Evolutionary conservation across 768 basidiomycete genomes (phyloP).

Genomic region (Tylopilus felleus): DNA sequence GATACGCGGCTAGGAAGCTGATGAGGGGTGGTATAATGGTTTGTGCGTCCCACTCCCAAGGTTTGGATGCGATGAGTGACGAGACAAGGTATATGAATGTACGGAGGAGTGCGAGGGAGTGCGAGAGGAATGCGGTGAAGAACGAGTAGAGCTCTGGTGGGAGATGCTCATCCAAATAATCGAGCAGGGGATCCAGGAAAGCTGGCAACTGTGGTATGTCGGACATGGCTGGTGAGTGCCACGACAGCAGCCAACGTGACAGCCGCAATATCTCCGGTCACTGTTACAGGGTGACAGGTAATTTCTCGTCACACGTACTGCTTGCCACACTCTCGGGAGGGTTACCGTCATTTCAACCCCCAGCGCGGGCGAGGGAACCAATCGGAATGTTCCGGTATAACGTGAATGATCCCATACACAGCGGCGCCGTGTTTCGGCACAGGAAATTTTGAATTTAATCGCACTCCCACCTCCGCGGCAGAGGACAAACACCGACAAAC

Average conservation of each 20-base stretch:
- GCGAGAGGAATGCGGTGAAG: slow-evolving; percentile 48
- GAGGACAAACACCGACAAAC: slow-evolving; percentile 27
- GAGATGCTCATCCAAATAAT: slow-evolving; percentile 51
- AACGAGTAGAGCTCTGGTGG: slow-evolving; percentile 56
- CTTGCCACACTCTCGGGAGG: slow-evolving; percentile 8
- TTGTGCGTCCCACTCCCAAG: slow-evolving; percentile 64
- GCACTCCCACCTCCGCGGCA: slow-evolving; percentile 21
- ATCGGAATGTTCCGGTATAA: slow-evolving; percentile 27
- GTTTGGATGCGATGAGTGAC: slow-evolving; percentile 48
- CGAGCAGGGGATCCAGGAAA: slow-evolving; percentile 51
- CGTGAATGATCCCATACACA: neutral
- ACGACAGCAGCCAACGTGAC: slow-evolving; percentile 23
- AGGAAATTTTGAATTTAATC: slow-evolving; percentile 17
- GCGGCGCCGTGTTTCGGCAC: slow-evolving; percentile 17
- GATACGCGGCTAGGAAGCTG: slow-evolving; percentile 67
- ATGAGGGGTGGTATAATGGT: slow-evolving; percentile 71
- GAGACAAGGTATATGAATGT: slow-evolving; percentile 47
- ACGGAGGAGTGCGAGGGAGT: slow-evolving; percentile 48
- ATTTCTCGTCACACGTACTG: slow-evolving; percentile 14
- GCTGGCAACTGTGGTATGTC: slow-evolving; percentile 39
- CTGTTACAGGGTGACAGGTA: slow-evolving; percentile 6
- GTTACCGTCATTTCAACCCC: slow-evolving; percentile 6
- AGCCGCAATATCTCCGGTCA: slow-evolving; percentile 11
- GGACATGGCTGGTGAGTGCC: slow-evolving; percentile 23
- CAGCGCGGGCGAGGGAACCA: slow-evolving; percentile 16